Conservation (phyloP, 495 filamentous ascomycete species). For the Viridothelium virens region DNA sequence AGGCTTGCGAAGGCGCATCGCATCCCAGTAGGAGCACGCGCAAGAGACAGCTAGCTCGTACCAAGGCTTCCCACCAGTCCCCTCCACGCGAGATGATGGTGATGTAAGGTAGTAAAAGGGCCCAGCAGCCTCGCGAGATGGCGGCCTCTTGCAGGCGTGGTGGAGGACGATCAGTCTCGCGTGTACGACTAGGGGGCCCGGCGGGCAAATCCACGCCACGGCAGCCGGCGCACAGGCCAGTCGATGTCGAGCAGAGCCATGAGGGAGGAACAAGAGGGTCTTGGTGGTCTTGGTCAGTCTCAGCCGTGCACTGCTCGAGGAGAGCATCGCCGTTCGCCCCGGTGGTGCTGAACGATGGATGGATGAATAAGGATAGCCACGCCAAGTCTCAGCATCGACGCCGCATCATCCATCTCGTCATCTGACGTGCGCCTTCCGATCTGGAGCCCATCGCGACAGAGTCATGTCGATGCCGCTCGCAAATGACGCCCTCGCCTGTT, state of each 20-base stretch:
- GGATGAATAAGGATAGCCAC: too few relatives aligned
- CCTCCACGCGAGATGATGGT: not conserved
- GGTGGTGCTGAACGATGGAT: too few relatives aligned
- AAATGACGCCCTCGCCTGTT: too few relatives aligned
- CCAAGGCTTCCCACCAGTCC: too few relatives aligned
- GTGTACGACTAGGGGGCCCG: conserved; percentile 3
- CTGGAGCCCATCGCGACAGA: too few relatives aligned
- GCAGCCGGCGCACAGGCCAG: not conserved
- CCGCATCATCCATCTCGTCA: too few relatives aligned
- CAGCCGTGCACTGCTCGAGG: not conserved
- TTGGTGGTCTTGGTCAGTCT: not conserved
- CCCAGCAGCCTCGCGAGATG: not conserved
- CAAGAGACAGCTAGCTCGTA: not conserved
- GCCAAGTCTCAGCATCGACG: too few relatives aligned
- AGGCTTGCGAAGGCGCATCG: conserved; percentile 3
- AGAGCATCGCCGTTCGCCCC: too few relatives aligned
- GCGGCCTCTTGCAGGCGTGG: not conserved
- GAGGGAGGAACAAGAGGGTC: not conserved
- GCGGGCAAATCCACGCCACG: too few relatives aligned
- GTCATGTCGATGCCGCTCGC: too few relatives aligned
- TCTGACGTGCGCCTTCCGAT: too few relatives aligned
- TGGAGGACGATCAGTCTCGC: conserved; percentile 9
- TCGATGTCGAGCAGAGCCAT: not conserved
- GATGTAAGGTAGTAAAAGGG: not conserved
- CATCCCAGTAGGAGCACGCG: not conserved